Base-by-base conservation (phyloP, 108 stramenopile species). In the Cyclotella distinguenda region DNA sequence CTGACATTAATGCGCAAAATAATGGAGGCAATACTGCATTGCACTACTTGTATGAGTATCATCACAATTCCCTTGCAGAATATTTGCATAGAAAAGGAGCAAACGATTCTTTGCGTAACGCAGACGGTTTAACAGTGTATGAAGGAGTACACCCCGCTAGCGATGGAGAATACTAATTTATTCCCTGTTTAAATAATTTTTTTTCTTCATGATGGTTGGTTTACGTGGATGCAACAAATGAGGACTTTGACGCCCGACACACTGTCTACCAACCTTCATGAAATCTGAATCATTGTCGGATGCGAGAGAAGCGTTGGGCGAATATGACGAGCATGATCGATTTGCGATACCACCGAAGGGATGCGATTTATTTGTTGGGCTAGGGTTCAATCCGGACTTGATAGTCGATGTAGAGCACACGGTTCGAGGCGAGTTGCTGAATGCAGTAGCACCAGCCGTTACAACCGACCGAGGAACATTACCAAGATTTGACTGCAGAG, bases 1-100 rank as follows among this genome's bases (percentile, higher is more conserved):
- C 91, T 7, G 50, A 85, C 39, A 84, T 95, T 12, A 93, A 95
- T 58, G 66, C 81, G 22, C 84, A 85, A 63, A 93, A 87, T 52
- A 66, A 84, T 72, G 75, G 66, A 33, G 93, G 93, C 16, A 84
- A 91, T 53, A 89, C 91, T 1, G 62, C 84, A 3, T 60, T 95
- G 48, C 93, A 95, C 44, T 95, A 86, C 62, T 64, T 88, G 21
- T 71, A 83, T 45, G 83, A 82, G 50, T 95, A 89, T 53, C 69
- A 83, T 15, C 89, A 87, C 63, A 83, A 68, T 7, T 27, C 40
- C 15, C 64, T 92, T n/a, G 90, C 82, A 18, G 90, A 92, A 38
- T 95, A 91, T 56, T 55, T 95, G 48, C 56, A 82, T 27, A 58
- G 58, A 23, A 92, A 95, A 70, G 93, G 91, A 18, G 87, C 89